A percentile compares a stretch with the other conserved stretches of the same genome.
Evolutionary conservation across 1,284 basidiomycete genomes (phyloP).

Genomic region (Wallemia mellicola): DNA sequence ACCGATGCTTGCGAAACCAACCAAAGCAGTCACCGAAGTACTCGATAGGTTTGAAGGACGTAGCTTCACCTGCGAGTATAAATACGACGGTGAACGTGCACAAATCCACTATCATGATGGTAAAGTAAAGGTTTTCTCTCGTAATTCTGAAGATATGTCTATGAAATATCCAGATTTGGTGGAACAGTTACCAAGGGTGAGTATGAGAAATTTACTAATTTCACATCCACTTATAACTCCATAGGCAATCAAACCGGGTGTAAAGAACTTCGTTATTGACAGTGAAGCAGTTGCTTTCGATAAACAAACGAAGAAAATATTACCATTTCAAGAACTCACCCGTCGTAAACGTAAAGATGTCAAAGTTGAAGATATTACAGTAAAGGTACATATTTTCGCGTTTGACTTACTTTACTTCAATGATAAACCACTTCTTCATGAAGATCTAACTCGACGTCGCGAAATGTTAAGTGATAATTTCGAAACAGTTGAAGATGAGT

Average conservation of each 20-base stretch:
- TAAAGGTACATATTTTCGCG: slow-evolving; percentile 24
- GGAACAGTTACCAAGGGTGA: no score
- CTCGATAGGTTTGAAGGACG: slow-evolving; percentile 89
- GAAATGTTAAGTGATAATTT: slow-evolving; percentile 51
- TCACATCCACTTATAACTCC: no score
- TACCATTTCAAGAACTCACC: slow-evolving; percentile 60
- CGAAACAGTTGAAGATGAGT: slow-evolving; percentile 53
- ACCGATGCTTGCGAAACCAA: slow-evolving; percentile 99
- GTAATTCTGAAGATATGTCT: slow-evolving; percentile 98
- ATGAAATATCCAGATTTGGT: slow-evolving; percentile 95
- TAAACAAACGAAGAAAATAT: slow-evolving; percentile 36
- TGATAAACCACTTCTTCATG: slow-evolving; percentile 21
- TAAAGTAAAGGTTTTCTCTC: slow-evolving; percentile 59
- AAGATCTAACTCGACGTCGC: slow-evolving; percentile 39
- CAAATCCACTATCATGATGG: slow-evolving; percentile 43
- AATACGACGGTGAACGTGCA: slow-evolving; percentile 95
- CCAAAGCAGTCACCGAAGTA: slow-evolving; percentile 95
- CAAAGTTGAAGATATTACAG: slow-evolving; percentile 25
- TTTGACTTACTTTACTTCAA: slow-evolving; percentile 27
- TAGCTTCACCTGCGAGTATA: slow-evolving; percentile 95
- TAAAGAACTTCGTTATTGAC: slow-evolving; percentile 72
- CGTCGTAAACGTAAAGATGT: slow-evolving; percentile 66
- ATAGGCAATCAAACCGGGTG: slow-evolving; percentile 46
- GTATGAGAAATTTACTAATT: no score
- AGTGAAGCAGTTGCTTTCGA: slow-evolving; percentile 92